Evolutionary conservation across 768 basidiomycete genomes (phyloP).

Genomic region (Rhizopogon vesiculosus): DNA sequence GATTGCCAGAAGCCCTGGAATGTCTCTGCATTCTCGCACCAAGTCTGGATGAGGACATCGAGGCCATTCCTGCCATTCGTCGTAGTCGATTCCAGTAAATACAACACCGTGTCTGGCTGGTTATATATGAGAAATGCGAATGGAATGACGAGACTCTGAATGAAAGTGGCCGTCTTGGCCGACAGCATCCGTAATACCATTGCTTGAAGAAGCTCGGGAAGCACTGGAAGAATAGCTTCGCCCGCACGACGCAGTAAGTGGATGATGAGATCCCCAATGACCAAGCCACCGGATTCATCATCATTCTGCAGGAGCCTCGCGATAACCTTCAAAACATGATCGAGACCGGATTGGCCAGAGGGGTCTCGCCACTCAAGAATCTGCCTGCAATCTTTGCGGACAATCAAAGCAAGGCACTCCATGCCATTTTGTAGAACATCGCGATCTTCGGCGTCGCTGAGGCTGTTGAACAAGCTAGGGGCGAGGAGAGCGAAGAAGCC

Average conservation of each 20-base stretch:
- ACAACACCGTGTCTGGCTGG: slow-evolving; percentile 75
- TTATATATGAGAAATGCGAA: slow-evolving; percentile 92
- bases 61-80: slow-evolving; percentile 62
- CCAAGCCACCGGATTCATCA: slow-evolving; percentile 89
- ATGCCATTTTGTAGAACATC: slow-evolving; percentile 88
- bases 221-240: slow-evolving; percentile 72
- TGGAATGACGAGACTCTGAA: slow-evolving; percentile 88
- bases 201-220: slow-evolving; percentile 83
- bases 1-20: slow-evolving; percentile 96
- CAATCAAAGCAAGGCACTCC: slow-evolving; percentile 71
- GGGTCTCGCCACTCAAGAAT: slow-evolving; percentile 71
- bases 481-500: slow-evolving; percentile 78
- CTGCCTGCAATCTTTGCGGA: slow-evolving; percentile 85
- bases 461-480: slow-evolving; percentile 65
- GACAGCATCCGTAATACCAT: slow-evolving; percentile 77
- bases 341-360: slow-evolving; percentile 69
- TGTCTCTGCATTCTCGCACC: slow-evolving; percentile 93
- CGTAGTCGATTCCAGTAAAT: slow-evolving; percentile 65
- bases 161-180: slow-evolving; percentile 88
- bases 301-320: slow-evolving; percentile 72
- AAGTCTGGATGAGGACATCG: slow-evolving; percentile 85
- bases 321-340: slow-evolving; percentile 68
- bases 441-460: slow-evolving; percentile 74
- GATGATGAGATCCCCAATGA: slow-evolving; percentile 92
- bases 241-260: slow-evolving; percentile 86